phyloP scores from a whole-genome alignment of 1,139 yeast genomes.

The Candida tropicalis region DNA sequence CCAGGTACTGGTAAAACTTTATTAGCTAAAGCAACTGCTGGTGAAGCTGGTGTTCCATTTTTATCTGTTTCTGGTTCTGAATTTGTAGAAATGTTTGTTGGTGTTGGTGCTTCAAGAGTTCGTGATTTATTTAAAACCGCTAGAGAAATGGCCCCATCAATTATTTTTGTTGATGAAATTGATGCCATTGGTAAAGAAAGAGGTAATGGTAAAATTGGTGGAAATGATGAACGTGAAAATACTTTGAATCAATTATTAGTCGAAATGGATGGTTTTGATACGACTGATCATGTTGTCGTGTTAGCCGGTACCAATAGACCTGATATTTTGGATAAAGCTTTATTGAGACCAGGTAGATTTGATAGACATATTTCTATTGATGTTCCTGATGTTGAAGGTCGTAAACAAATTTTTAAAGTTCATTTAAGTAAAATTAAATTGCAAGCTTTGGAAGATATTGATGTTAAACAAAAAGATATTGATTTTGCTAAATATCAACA shows the following conservation, averaged over 20 bases:
- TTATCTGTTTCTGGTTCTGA: constrained; percentile 83
- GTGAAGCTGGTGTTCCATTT: constrained; percentile 84
- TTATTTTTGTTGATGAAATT: constrained; percentile 79
- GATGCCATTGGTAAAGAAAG: constrained; percentile 86
- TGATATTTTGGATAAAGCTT: constrained; percentile 74
- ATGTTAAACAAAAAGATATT: constrained; percentile 39
- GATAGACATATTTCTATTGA: constrained; percentile 77
- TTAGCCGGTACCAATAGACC: constrained; percentile 84
- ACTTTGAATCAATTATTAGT: constrained; percentile 78
- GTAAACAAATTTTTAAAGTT: constrained; percentile 73
- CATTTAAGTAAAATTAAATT: constrained; percentile 60
- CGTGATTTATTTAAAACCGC: constrained; percentile 82
- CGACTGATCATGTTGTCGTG: constrained; percentile 76
- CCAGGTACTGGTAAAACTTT: constrained; percentile 89
- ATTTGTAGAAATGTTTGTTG: constrained; percentile 81
- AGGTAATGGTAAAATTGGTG: constrained; percentile 64
- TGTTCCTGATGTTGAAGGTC: constrained; percentile 76
- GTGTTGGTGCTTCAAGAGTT: constrained; percentile 82
- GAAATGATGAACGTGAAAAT: constrained; percentile 81
- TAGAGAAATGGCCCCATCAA: constrained; percentile 78
- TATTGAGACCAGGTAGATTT: constrained; percentile 82
- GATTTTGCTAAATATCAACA: constrained; percentile 54
- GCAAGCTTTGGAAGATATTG: constrained; percentile 43
- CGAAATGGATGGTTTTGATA: constrained; percentile 83
- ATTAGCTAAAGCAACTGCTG: constrained; percentile 82